phyloP scores from a whole-genome alignment of 1,284 basidiomycete species.

The Sporisorium scitamineum region DNA sequence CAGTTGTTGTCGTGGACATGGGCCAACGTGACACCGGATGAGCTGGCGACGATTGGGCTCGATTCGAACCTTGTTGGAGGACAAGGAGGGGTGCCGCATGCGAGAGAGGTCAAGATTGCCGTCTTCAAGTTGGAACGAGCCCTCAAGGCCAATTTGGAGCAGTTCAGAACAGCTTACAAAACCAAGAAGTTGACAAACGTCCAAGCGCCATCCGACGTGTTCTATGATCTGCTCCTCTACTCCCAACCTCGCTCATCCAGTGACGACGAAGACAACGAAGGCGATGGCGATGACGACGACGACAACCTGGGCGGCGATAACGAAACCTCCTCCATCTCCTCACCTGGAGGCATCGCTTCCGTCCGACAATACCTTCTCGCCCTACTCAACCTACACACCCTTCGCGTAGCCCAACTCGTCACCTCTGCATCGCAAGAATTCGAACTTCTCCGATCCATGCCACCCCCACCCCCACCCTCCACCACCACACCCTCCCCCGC shows the following conservation, averaged over 20 bases:
- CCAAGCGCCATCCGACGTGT: slow-evolving; percentile 31
- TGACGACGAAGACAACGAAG: slow-evolving; percentile 27
- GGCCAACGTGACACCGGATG: slow-evolving; percentile 6
- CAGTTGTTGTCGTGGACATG: slow-evolving; percentile 22
- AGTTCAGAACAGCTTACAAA: slow-evolving; percentile 42
- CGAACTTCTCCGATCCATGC: slow-evolving; percentile 55
- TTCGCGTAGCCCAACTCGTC: slow-evolving; percentile 35
- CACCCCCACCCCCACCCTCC: slow-evolving; percentile 26
- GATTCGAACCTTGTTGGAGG: not conserved
- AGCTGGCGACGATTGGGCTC: slow-evolving; percentile 11
- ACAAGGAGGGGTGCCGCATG: slow-evolving; percentile 10
- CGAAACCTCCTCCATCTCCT: not conserved
- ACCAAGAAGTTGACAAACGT: slow-evolving; percentile 4
- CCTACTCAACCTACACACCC: slow-evolving; percentile 57
- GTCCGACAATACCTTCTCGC: slow-evolving; percentile 60
- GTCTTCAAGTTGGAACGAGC: slow-evolving; percentile 57
- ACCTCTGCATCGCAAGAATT: slow-evolving; percentile 56
- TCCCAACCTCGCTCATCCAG: slow-evolving; percentile 5
- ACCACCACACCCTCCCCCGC: not conserved
- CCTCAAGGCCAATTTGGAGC: slow-evolving; percentile 48
- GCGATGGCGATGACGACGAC: slow-evolving; percentile 54
- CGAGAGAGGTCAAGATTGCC: slow-evolving; percentile 61
- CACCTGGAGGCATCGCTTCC: slow-evolving; percentile 29
- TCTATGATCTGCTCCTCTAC: slow-evolving; percentile 50
- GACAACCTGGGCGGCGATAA: slow-evolving; percentile 21